A percentile compares a stretch with the other conserved stretches of the same genome.
These are phyloP conservation scores for Claviceps sp. DNA, from an alignment of 2,329 filamentous ascomycete genomes.

Conservation along the genomic window DNA sequence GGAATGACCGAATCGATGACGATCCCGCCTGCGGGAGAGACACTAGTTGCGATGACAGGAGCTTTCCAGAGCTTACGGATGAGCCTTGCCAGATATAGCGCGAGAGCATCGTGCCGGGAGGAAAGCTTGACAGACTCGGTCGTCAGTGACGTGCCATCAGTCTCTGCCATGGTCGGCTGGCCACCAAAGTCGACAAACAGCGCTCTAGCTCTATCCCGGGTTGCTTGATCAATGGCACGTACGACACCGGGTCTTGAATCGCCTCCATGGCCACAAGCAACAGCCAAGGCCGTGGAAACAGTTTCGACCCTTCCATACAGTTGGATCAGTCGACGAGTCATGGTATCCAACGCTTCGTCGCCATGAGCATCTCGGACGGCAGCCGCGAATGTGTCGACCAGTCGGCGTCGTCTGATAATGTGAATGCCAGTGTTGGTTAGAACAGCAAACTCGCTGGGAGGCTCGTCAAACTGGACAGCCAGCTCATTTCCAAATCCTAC, in stretches of 20 bases:
- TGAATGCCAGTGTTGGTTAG: conserved; percentile 87
- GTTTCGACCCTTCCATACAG: conserved; percentile 82
- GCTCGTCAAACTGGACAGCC: conserved; percentile 85
- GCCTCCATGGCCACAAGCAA: conserved; percentile 85
- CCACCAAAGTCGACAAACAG: conserved; percentile 90
- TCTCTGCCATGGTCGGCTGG: conserved; percentile 69
- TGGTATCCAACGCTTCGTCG: conserved; percentile 67
- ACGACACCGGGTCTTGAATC: conserved; percentile 59
- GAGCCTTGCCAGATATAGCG: conserved; percentile 77
- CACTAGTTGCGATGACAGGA: conserved; percentile 48
- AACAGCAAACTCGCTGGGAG: conserved; percentile 72
- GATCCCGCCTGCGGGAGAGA: conserved; percentile 43
- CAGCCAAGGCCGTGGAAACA: conserved; percentile 79
- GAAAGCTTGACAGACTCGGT: conserved; percentile 80
- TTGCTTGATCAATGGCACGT: conserved; percentile 69
- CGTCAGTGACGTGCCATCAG: conserved; percentile 54
- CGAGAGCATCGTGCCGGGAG: conserved; percentile 76
- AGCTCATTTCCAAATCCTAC: conserved; percentile 88
- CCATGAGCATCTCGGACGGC: conserved; percentile 61
- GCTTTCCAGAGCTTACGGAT: conserved; percentile 80
- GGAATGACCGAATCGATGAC: conserved; percentile 54
- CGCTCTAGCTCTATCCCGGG: conserved; percentile 71
- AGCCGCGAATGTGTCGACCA: conserved; percentile 86
- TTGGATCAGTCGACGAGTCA: conserved; percentile 72
- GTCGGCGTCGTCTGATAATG: conserved; percentile 64